A percentile compares a stretch with the other conserved stretches of the same genome.
Evolutionary conservation across 805 yeast genomes (phyloP).

Genomic region (Candida arabinofermentans): DNA sequence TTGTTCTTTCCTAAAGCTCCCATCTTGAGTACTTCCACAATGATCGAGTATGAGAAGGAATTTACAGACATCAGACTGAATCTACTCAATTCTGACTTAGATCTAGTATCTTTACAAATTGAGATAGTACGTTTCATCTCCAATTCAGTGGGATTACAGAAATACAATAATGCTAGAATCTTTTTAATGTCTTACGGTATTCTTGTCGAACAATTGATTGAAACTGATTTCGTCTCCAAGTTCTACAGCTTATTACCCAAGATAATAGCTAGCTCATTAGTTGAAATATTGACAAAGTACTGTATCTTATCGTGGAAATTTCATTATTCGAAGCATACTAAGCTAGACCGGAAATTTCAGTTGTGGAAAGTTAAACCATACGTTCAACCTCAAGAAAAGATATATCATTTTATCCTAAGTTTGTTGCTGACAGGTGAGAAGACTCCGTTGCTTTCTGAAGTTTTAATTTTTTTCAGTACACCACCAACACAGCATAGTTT

Average conservation of each 20-base stretch:
- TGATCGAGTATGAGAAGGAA: slow-evolving; percentile 16
- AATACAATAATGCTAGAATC: slow-evolving; percentile 33
- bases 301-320: slow-evolving; percentile 45
- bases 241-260: slow-evolving; percentile 24
- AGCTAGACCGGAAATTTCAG: slow-evolving; percentile 22
- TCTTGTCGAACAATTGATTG: slow-evolving; percentile 38
- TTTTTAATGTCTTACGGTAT: slow-evolving; percentile 36
- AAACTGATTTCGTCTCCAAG: slow-evolving; percentile 33
- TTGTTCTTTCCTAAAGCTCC: slow-evolving; percentile 16
- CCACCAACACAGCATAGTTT: slow-evolving; percentile 26
- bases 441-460: slow-evolving; percentile 21
- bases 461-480: slow-evolving; percentile 20
- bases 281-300: slow-evolving; percentile 41
- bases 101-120: slow-evolving; percentile 26
- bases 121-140: slow-evolving; percentile 31
- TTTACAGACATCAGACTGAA: slow-evolving; percentile 19
- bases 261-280: slow-evolving; percentile 27
- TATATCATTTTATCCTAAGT: slow-evolving; percentile 17
- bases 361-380: slow-evolving; percentile 31
- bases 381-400: slow-evolving; percentile 16
- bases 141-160: slow-evolving; percentile 29
- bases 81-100: slow-evolving; percentile 15
- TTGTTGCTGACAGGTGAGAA: slow-evolving; percentile 17
- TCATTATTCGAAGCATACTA: slow-evolving; percentile 14
- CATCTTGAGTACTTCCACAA: slow-evolving; percentile 1